Base-by-base conservation (phyloP, 1,284 basidiomycete species). In the Gymnopus androsaceus region DNA sequence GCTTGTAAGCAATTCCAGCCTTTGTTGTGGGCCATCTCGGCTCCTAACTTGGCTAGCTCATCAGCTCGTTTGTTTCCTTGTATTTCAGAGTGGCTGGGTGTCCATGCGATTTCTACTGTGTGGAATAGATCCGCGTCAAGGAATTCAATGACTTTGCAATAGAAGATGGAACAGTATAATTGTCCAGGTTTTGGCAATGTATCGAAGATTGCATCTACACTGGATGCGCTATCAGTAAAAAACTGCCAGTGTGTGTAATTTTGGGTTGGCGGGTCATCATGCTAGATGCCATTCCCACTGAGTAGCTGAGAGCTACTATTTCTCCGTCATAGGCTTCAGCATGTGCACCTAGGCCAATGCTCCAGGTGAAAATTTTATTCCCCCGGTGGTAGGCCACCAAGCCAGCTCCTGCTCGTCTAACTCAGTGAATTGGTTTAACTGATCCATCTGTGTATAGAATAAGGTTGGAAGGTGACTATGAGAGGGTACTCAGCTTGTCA, bases 401-500 rank as follows among this genome's bases (percentile, higher is more conserved):
- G 28, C 55, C 65, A 3, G 63, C 64, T 8, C 64, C 68, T 12
- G 58, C 58, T 27, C 62, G 38, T 23, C 33, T 34, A 50, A 65
- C 59, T 0, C 62, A 50, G 15, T 53, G 42, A 14, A 59, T 38
- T 14, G 17, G 17, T 4, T 54, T 55, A 17, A 63, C 47, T 8
- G 70, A 72, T 15, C 70, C 67, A 45, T 72, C 69, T 17, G 69
- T 58, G 59, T 72, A 72, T 0, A 67, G 54, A 17, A 60, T 23
- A 0, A 66, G 56, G 15, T 59, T 55, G 0, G 47, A 8, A n/a
- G 9, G 4, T n/a, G 21, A 53, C 6, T 9, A 31, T 19, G n/a
- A 8, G 17, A 51, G 33, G 50, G 15, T 41, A 52, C 28, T 21
- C 40, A 52, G 37, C 21, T 59, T 44, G 37, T 61, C 38, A 36